Evolutionary conservation across 192 early-diverging fungal genomes (phyloP), one percentile per base, ranked within the genome.

Genomic region (Linnemannia exigua): DNA sequence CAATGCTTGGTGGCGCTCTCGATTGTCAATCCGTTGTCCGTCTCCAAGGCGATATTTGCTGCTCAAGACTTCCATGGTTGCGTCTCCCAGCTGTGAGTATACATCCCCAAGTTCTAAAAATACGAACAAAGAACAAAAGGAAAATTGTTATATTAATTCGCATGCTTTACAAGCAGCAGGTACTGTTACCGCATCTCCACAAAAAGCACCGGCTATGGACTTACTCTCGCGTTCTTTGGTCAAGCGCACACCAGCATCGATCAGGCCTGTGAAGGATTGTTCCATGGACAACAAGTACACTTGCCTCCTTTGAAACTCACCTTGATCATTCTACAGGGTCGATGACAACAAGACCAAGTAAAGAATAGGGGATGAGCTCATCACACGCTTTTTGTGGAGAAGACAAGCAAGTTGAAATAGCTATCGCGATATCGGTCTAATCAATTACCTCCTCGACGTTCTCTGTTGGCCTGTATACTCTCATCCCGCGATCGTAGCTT

Each of bases 41-140:
- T 88, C 79, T 31, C 90, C 90, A 14, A 91, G 80, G 46, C 86
- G 85, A 72, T 91, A 79, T 69, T 91, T 91, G 68, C 90, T 91
- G 38, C 89, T 89, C 15, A 88, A 77, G 0, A 88, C 89, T 69
- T 91, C 90, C 78, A 91, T 91, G 5, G 89, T 84, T 15, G 82
- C 58, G 66, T 91, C 90, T n/a, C 90, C 90, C 61, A 91, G 81
- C 36, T 91, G 82, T 19, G 90, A 81, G 61, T 88, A 79, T 0
- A 71, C 50, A 46, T 89, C 89, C 17, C 85, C 85, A 2, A 91
- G 54, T 28, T 84, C 87, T 89, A 76, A 58, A 46, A 71, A 38
- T 71, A 28, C 37, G n/a, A 46, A 5, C 4, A 48, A n/a, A 38
- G 22, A 70, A 41, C 20, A 17, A 70, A n/a, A 25, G 38, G 16